Conservation (phyloP, 352 stramenopile species). For the Pythium aquatile region DNA sequence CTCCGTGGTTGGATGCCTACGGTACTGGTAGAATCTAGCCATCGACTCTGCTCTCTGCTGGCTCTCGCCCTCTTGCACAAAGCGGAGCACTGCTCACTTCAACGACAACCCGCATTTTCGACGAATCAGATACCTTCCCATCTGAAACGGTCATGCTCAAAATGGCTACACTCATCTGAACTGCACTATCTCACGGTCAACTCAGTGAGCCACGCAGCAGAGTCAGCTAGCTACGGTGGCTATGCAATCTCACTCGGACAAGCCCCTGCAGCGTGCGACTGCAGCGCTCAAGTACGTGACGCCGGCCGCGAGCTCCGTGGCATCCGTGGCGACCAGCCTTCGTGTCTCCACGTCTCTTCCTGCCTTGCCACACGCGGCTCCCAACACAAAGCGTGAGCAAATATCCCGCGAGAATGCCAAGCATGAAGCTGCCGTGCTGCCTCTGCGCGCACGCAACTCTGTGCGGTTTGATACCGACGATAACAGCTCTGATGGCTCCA, state of each 20-base stretch:
- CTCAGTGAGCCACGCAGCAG: too few species aligned
- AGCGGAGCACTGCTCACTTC: too few species aligned
- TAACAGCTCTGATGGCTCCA: background rate
- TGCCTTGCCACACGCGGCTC: background rate
- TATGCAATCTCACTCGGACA: background rate
- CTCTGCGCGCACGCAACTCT: background rate
- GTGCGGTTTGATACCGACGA: background rate
- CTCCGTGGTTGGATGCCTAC: too few species aligned
- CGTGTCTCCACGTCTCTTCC: background rate
- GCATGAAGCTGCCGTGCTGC: background rate
- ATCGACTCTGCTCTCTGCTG: too few species aligned
- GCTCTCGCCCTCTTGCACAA: too few species aligned
- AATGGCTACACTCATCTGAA: constrained; percentile 7
- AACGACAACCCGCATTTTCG: too few species aligned
- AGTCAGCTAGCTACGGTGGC: background rate
- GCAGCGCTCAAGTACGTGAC: background rate
- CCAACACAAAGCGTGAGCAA: background rate
- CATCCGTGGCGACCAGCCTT: background rate
- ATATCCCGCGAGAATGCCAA: background rate
- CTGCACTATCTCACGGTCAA: too few species aligned
- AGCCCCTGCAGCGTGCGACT: background rate
- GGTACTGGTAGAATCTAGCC: too few species aligned
- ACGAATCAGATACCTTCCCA: background rate
- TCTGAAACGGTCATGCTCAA: constrained; percentile 6
- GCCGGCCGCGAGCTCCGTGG: background rate